Percentiles rank a stretch among this genome's conserved stretches.
These are phyloP conservation scores for Saturnispora kantuleensis DNA, from an alignment of 805 yeast species.

Conservation along the genomic window DNA sequence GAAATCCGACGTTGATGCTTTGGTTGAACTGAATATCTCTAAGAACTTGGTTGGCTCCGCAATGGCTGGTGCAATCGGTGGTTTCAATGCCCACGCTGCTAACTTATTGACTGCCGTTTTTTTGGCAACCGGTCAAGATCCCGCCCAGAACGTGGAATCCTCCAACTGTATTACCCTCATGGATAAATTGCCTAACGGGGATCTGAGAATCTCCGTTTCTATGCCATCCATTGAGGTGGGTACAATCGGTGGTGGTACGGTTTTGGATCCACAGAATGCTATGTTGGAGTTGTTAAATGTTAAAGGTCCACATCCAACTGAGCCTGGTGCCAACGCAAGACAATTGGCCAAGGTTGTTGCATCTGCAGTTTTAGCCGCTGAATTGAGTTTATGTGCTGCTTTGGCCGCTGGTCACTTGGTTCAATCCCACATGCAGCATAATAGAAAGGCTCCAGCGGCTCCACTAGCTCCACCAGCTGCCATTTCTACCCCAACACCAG, in stretches of 20 bases:
- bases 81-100: slow-evolving; percentile 97
- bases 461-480: slow-evolving; percentile 18
- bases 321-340: slow-evolving; percentile 91
- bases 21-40: slow-evolving; percentile 79
- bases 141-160: slow-evolving; percentile 98
- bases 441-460: slow-evolving; percentile 41
- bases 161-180: slow-evolving; percentile 95
- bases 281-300: slow-evolving; percentile 93
- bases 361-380: slow-evolving; percentile 92
- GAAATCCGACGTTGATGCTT: slow-evolving; percentile 85
- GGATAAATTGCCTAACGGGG: slow-evolving; percentile 68
- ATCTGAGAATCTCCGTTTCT: slow-evolving; percentile 86
- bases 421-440: slow-evolving; percentile 93
- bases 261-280: slow-evolving; percentile 92
- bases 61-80: slow-evolving; percentile 97
- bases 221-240: slow-evolving; percentile 99
- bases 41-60: slow-evolving; percentile 95
- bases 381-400: slow-evolving; percentile 88
- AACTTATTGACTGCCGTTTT: slow-evolving; percentile 90
- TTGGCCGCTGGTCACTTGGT: slow-evolving; percentile 98
- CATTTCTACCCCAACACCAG: slow-evolving; percentile 9
- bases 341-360: slow-evolving; percentile 90
- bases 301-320: slow-evolving; percentile 88
- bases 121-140: slow-evolving; percentile 97
- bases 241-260: slow-evolving; percentile 98